phyloP scores from a whole-genome alignment of 805 yeast genomes.

The Saccharomycopsis malanga region DNA sequence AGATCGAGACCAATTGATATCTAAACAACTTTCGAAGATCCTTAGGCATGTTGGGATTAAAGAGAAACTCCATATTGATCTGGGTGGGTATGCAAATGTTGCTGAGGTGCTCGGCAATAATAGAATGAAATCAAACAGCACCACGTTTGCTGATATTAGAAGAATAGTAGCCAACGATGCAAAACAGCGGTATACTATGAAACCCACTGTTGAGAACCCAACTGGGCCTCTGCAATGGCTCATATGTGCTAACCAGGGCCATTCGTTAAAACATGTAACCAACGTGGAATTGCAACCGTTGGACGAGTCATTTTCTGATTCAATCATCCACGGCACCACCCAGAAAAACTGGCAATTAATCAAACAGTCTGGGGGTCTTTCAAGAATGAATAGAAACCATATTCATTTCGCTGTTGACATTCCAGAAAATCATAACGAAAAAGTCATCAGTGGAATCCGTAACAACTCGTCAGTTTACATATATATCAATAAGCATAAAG shows the following conservation, averaged over 20 bases:
- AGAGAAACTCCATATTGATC: constrained; percentile 58
- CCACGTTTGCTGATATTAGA: constrained; percentile 51
- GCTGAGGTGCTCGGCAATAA: constrained; percentile 47
- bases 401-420: constrained; percentile 64
- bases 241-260: constrained; percentile 95
- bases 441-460: constrained; percentile 71
- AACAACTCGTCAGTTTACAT: constrained; percentile 47
- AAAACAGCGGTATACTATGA: constrained; percentile 63
- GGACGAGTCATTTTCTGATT: constrained; percentile 38
- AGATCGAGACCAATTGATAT: constrained; percentile 47
- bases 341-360: constrained; percentile 41
- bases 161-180: constrained; percentile 57
- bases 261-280: constrained; percentile 48
- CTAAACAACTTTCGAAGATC: constrained; percentile 68
- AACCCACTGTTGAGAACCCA: constrained; percentile 11
- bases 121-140: constrained; percentile 47
- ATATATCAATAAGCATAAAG: constrained; percentile 48
- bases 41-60: constrained; percentile 80
- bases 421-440: constrained; percentile 25
- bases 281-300: constrained; percentile 33
- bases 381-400: constrained; percentile 71
- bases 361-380: constrained; percentile 47
- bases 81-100: constrained; percentile 58
- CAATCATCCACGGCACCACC: constrained; percentile 78
- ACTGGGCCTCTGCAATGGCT: background rate